Base-by-base conservation (phyloP, 805 yeast genomes). In the Yarrowia sp. region DNA sequence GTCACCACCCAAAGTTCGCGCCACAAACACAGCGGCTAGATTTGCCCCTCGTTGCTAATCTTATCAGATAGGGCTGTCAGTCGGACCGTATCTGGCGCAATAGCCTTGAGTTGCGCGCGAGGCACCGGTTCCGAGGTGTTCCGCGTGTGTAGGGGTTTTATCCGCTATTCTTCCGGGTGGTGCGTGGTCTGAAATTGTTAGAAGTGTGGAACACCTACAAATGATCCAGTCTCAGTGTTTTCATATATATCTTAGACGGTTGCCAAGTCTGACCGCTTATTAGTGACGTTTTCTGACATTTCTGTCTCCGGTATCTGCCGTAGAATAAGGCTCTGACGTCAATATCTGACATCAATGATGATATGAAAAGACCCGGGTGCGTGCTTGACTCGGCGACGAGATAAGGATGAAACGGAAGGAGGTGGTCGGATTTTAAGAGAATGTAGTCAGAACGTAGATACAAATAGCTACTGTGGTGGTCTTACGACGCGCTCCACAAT, bases 21-120 rank as follows among this genome's bases (percentile, higher is more conserved):
- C 45, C 59, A 53, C 59, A 53, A 53, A 53, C 59, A 52, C 5
- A 32, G 58, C 56, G 41, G 56, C 56, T 50, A 50, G 26, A 50
- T 50, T 35, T 35, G 55, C 43, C 43, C 56, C 58, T 38, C 42
- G 42, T 38, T 38, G 58, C 42, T 52, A 36, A 52, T 36, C 58
- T 50, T 50, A 52, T 36, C 58, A 52, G 58, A 36, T 36, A 52
- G 19, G 16, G 58, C 43, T 16, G 5, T 16, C 41, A 16, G 58
- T 52, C 58, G 58, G 58, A n/a, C 58, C 58, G 58, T 36, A 52
- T 52, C 26, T 36, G 26, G 19, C 42, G 43, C 32, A 9, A 52
- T 36, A 12, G 9, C 10, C 22, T 50, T n/a, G 41, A 11, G 41
- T 16, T 32, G 41, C 26, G 56, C 41, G n/a, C 16, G 16, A 15